phyloP scores from a whole-genome alignment of 306 rosid genomes.

The Sindora glabra region DNA sequence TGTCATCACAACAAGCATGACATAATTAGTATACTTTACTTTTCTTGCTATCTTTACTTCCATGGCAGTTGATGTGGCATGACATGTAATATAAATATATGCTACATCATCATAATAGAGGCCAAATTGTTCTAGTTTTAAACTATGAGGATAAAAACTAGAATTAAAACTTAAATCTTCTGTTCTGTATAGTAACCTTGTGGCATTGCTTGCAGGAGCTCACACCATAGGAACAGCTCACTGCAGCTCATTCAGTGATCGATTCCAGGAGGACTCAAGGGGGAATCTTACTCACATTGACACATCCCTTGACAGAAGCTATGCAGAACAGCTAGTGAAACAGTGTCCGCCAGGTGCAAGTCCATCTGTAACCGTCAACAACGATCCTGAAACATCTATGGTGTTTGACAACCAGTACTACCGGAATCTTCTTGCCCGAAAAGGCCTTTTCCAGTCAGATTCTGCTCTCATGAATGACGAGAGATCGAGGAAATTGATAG shows the following conservation, averaged over 20 bases:
- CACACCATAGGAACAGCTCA: constrained; percentile 80
- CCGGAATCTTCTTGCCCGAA: constrained; percentile 46
- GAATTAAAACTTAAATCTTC: no score
- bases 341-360: constrained; percentile 39
- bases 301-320: constrained; percentile 44
- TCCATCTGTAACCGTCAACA: constrained; percentile 42
- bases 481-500: constrained; percentile 41
- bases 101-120: no score
- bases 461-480: constrained; percentile 40
- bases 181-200: background rate
- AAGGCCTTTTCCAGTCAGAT: constrained; percentile 73
- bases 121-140: no score
- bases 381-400: constrained; percentile 60
- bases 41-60: no score
- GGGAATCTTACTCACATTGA: constrained; percentile 53
- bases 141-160: no score
- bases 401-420: constrained; percentile 70
- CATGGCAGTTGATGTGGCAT: no score
- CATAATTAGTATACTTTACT: no score
- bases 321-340: constrained; percentile 53
- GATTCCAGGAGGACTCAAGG: constrained; percentile 45
- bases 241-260: constrained; percentile 61
- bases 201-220: constrained; percentile 49
- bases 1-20: no score
- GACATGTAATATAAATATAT: no score